Conservation (phyloP, 1,284 basidiomycete genomes). For the Singerocomus rubriflavus region DNA sequence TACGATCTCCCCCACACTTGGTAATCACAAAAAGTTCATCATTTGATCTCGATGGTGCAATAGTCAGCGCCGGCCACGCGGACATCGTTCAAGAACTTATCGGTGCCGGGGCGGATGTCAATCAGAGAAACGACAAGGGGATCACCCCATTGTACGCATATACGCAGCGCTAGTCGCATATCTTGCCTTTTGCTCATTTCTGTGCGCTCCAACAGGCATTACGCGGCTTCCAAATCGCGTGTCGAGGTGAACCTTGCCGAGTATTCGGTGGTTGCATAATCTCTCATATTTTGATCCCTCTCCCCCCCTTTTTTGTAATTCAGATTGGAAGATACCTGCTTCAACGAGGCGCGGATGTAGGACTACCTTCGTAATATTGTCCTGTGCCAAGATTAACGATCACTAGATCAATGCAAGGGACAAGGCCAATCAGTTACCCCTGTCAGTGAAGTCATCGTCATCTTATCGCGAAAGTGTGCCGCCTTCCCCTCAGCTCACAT, state of each 20-base stretch:
- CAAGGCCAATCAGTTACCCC: conserved; percentile 84
- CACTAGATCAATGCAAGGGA: conserved; percentile 86
- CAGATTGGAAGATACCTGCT: conserved; percentile 88
- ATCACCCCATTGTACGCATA: conserved; percentile 75
- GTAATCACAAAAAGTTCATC: no score
- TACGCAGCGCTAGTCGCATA: no score
- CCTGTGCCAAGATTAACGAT: conserved; percentile 17
- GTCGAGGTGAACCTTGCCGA: conserved; percentile 56
- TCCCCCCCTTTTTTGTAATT: conserved; percentile 2
- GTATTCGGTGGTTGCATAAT: background rate
- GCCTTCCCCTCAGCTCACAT: conserved; percentile 6
- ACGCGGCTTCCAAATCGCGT: conserved; percentile 91
- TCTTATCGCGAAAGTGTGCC: no score
- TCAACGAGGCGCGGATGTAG: conserved; percentile 81
- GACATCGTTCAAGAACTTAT: conserved; percentile 78
- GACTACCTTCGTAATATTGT: conserved; percentile 63
- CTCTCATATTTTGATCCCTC: background rate
- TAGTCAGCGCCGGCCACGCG: conserved; percentile 81
- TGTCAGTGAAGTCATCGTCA: conserved; percentile 49
- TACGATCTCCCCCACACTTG: conserved; percentile 31
- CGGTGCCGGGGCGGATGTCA: conserved; percentile 82
- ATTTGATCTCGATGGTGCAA: no score
- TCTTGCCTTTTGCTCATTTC: conserved; percentile 4
- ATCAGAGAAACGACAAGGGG: conserved; percentile 81
- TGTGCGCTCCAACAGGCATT: conserved; percentile 58